These are phyloP conservation scores for Marsdenia floribunda DNA, from an alignment of 257 asterid species.

Conservation along the genomic window DNA sequence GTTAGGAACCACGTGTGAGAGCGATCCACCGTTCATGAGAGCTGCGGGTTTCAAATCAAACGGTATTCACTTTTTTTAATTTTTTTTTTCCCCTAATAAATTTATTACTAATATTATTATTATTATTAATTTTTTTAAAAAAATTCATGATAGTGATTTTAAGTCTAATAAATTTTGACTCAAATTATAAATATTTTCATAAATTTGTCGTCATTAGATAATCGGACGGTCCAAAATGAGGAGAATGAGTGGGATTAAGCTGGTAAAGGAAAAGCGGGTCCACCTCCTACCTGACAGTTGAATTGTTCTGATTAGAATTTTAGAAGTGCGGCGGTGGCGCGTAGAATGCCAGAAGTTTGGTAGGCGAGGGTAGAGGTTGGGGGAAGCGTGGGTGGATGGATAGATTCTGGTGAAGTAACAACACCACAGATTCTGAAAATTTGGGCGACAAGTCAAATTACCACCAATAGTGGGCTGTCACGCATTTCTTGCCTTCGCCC, in stretches of 20 bases:
- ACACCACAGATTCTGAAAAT: constrained; percentile 8
- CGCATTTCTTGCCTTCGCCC: too few species aligned
- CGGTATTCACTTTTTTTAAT: too few species aligned
- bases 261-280: not conserved
- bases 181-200: not conserved
- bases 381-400: too few species aligned
- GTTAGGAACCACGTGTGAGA: constrained; percentile 11
- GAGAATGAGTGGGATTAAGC: not conserved
- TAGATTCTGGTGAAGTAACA: too few species aligned
- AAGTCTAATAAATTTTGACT: too few species aligned
- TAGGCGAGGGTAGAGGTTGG: too few species aligned
- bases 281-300: not conserved
- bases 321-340: not conserved
- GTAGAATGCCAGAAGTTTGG: not conserved
- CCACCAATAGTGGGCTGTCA: not conserved
- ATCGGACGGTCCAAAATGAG: constrained; percentile 2
- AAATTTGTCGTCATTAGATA: not conserved
- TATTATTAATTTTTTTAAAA: too few species aligned
- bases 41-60: too few species aligned
- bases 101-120: too few species aligned
- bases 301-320: not conserved
- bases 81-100: too few species aligned
- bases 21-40: not conserved
- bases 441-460: not conserved
- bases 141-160: too few species aligned